Evolutionary conservation across 805 yeast species (phyloP), one percentile per base, ranked within the genome.

Genomic region (Suhomyces canberraensis): DNA sequence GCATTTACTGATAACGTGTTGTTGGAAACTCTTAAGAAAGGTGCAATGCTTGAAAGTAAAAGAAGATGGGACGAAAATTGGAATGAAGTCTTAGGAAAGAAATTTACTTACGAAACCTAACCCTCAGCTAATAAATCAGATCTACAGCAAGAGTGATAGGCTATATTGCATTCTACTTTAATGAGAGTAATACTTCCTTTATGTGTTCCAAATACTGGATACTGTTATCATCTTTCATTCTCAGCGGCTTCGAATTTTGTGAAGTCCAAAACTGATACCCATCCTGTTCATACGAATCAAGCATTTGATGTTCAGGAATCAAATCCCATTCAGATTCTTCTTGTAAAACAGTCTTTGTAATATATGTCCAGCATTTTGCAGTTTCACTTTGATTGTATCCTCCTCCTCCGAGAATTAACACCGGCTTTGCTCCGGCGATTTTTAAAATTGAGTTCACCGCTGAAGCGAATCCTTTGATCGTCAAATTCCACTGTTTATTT

Each of bases 41-140:
- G 96, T 11, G 98, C 97, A 0, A 13, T 80, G 33, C 39, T 48
- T n/a, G 95, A 90, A 60, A 78, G 95, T 35, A 43, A 64, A 29
- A 54, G 60, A 17, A 73, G 84, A 37, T 91, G 98, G 98, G 76
- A 78, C 29, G 61, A 69, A 9, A 84, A 81, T 52, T 91, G 98
- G 98, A 31, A 33, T 18, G 41, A 45, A 2, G 68, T 66, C 30
- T 56, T 82, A 31, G 73, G 71, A 1, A 47, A 50, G 4, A 26
- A 35, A 1, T 62, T 70, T 37, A 34, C 42, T 16, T 52, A 49
- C 25, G 45, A 38, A 17, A 16, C 8, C 14, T 25, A 20, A 20
- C n/a, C n/a, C n/a, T n/a, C n/a, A n/a, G n/a, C n/a, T n/a, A n/a
- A n/a, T n/a, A n/a, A 14, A 24, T 13, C 19, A 20, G 24, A 32